Evolutionary conservation across 805 yeast species (phyloP), one percentile per base, ranked within the genome.

Genomic region (Starmerella lactis-condensi): DNA sequence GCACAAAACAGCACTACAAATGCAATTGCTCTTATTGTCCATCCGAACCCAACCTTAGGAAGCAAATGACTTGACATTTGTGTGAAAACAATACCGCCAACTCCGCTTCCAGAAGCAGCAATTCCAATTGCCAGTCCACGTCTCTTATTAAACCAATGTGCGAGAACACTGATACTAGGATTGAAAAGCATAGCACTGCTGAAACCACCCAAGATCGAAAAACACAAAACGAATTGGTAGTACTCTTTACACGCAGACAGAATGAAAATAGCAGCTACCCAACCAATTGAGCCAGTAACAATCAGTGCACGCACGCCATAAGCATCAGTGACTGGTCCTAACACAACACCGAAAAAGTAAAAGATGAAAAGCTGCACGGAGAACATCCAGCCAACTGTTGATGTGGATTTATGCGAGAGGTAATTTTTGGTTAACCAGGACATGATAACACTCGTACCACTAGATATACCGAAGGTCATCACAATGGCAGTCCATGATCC

Each of bases 301-400:
- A 70, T 42, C 4, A 72, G 60, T 6, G 35, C 41, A 15, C 55
- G 51, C 3, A 67, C 58, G 4, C 82, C 82, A 30, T 61, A 59
- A n/a, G 61, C 50, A 41, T 74, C 82, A 42, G 72, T 72, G 1
- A 69, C 34, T 0, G 70, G 64, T 2, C 72, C 56, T 36, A 54
- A 44, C 24, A 50, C 75, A 4, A 62, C 47, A 4, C 74, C 68
- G 15, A 69, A 46, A 20, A 54, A 44, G 39, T 54, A 57, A 33
- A 53, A 51, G 22, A 57, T 37, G 38, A 51, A 54, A 9, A 55
- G 40, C 39, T 50, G 56, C 6, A 53, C 34, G 6, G 54, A 64
- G 45, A 75, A 76, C 35, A 75, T 65, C 89, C 85, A 76, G 1
- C 78, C 68, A 4, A 73, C 66, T 49, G 14, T 72, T 58, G 11